These are phyloP conservation scores for Amylostereum areolatum DNA, from an alignment of 1,284 basidiomycete genomes.

Conservation along the genomic window DNA sequence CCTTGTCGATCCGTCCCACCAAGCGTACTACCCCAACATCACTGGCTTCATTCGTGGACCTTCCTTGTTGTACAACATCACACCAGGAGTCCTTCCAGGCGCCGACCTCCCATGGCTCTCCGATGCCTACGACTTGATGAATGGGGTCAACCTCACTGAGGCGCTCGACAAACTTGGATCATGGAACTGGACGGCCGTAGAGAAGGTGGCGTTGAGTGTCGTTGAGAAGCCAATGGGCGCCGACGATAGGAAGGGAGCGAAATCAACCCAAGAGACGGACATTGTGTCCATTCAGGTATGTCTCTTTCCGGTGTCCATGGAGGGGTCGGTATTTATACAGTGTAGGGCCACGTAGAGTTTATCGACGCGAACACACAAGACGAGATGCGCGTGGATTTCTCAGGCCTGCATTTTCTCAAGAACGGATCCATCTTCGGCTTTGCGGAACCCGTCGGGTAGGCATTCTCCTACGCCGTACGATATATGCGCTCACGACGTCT, in stretches of 20 bases:
- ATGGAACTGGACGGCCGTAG: slow-evolving; percentile 67
- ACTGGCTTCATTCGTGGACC: slow-evolving; percentile 72
- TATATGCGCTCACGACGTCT: slow-evolving; percentile 1
- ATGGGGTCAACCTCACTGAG: slow-evolving; percentile 44
- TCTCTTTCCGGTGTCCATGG: slow-evolving; percentile 9
- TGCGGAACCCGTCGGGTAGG: slow-evolving; percentile 58
- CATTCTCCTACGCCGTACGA: background rate
- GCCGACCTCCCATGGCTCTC: slow-evolving; percentile 37
- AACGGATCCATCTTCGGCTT: slow-evolving; percentile 78
- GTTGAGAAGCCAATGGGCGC: slow-evolving; percentile 46
- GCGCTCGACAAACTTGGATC: slow-evolving; percentile 38
- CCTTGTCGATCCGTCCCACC: slow-evolving; percentile 35
- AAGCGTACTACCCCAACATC: slow-evolving; percentile 68
- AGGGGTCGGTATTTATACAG: background rate
- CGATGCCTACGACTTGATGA: slow-evolving; percentile 42
- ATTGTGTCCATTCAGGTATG: slow-evolving; percentile 54
- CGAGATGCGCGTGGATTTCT: slow-evolving; percentile 63
- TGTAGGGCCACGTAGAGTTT: slow-evolving; percentile 66
- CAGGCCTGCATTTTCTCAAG: slow-evolving; percentile 72
- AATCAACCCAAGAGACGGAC: slow-evolving; percentile 39
- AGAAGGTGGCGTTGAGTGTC: slow-evolving; percentile 59
- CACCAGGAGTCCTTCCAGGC: slow-evolving; percentile 29
- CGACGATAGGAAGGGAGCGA: slow-evolving; percentile 19
- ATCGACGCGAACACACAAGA: slow-evolving; percentile 42
- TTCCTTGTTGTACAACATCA: slow-evolving; percentile 57